Conservation (phyloP, 495 filamentous ascomycete genomes). For the Trichoderma reesei region DNA sequence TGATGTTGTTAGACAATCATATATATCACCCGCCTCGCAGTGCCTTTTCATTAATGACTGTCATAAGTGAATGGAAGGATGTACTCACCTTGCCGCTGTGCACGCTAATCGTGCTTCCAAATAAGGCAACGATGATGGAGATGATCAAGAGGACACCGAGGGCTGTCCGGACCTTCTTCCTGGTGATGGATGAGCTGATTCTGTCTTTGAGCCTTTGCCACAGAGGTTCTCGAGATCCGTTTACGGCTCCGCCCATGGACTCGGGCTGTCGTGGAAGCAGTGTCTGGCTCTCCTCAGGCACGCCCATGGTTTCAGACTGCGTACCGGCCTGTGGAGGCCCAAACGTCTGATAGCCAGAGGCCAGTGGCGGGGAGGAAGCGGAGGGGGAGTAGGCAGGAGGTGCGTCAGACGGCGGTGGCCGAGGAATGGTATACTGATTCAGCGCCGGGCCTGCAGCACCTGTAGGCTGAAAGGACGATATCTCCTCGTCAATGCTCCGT, state of each 20-base stretch:
- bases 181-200: constrained; percentile 16
- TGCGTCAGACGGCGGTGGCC: constrained; percentile 31
- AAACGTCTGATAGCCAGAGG: constrained; percentile 31
- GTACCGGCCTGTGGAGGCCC: neutral
- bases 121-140: constrained; percentile 13
- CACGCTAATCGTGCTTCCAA: neutral
- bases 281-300: constrained; percentile 24
- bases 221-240: neutral
- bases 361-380: constrained; percentile 20
- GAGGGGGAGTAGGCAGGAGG: constrained; percentile 38
- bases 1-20: neutral
- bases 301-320: constrained; percentile 23
- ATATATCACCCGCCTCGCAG: neutral
- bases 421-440: constrained; percentile 3
- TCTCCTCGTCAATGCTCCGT: constrained; percentile 7
- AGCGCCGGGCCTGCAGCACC: neutral
- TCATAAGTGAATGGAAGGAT: neutral
- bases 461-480: neutral
- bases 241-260: constrained; percentile 26
- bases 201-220: neutral
- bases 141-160: constrained; percentile 21
- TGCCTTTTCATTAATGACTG: neutral
- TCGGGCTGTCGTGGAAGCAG: constrained; percentile 28
- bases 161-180: constrained; percentile 10
- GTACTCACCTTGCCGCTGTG: neutral